A percentile compares a stretch with the other conserved stretches of the same genome.
Evolutionary conservation across 202 grass and related monocot species (phyloP).

Genomic region (Setaria viridis): DNA sequence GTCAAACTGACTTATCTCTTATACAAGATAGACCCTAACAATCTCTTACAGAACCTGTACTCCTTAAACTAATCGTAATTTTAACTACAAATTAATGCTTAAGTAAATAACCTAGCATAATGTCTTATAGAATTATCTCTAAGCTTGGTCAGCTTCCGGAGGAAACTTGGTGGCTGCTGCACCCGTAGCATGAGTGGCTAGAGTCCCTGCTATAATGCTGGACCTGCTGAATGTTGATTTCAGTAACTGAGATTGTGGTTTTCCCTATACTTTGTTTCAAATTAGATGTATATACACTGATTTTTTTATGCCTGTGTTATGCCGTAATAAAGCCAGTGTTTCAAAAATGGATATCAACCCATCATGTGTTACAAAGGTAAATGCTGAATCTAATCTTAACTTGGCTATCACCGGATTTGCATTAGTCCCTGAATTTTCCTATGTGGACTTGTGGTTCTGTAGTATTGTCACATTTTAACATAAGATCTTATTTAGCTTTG

Average conservation of each 20-base stretch:
- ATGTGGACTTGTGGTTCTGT: background rate
- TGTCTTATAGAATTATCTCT: background rate
- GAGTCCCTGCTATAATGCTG: background rate
- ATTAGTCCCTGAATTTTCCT: background rate
- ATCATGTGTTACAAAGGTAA: conserved; percentile 24
- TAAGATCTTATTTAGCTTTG: conserved; percentile 23
- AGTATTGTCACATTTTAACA: background rate
- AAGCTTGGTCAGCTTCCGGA: background rate
- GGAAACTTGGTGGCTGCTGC: background rate
- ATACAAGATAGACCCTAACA: background rate
- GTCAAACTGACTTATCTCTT: conserved; percentile 1
- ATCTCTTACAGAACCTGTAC: background rate
- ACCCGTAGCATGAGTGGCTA: background rate
- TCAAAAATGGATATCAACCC: background rate
- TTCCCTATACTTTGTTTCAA: background rate
- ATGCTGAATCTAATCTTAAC: background rate
- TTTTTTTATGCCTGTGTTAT: background rate
- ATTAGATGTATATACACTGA: background rate
- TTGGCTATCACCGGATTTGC: background rate
- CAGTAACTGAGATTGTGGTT: background rate
- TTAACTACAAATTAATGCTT: background rate
- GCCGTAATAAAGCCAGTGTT: background rate
- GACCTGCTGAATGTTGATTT: background rate
- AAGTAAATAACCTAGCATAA: conserved; percentile 4
- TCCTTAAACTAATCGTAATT: background rate